Base-by-base conservation (phyloP, 2,329 filamentous ascomycete species). In the Colletotrichum cuscutae region DNA sequence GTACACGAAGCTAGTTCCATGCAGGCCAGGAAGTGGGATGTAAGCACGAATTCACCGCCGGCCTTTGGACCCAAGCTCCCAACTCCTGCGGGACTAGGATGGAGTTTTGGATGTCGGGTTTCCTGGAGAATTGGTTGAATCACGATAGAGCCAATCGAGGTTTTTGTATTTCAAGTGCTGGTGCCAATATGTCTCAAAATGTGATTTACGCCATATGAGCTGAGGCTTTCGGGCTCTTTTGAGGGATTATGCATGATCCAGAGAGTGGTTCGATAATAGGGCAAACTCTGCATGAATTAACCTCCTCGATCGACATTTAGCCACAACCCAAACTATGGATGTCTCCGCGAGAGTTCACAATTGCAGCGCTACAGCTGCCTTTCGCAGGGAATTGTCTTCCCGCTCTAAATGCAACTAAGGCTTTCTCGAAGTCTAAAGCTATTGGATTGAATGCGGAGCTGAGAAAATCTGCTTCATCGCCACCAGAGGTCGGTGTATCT, bases 401-500 rank as follows among this genome's bases (percentile, higher is more conserved):
- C 37, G 37, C 15, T 19, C 37, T 3, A 7, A 19, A 7, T 42
- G 5, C 3, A 42, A 42, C 37, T 42, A 42, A 42, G 37, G 37
- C 37, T 42, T 42, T 42, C 37, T 7, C 15, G 37, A 42, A 42
- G 37, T 42, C 7, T 42, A 42, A 42, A 42, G 6, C 15, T 42
- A 42, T 42, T 8, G 3, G 7, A 3, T 19, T 42, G 37, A 42
- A 2, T 42, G 37, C 15, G 37, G 19, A 42, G 37, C 37, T 42
- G 37, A 42, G 37, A 42, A 42, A 19, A 19, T 42, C 37, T 42
- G 37, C 37, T 3, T 42, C 52, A 57, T 28, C 65, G 57, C 49
- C 32, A 62, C 58, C 65, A 68, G 2, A 68, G 49, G 32, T 68
- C 65, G n/a, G 65, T 68, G 49, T 63, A 68, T 12, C 62, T 42